Base-by-base conservation (phyloP, 1,284 basidiomycete genomes). In the Coriolopsis trogii region DNA sequence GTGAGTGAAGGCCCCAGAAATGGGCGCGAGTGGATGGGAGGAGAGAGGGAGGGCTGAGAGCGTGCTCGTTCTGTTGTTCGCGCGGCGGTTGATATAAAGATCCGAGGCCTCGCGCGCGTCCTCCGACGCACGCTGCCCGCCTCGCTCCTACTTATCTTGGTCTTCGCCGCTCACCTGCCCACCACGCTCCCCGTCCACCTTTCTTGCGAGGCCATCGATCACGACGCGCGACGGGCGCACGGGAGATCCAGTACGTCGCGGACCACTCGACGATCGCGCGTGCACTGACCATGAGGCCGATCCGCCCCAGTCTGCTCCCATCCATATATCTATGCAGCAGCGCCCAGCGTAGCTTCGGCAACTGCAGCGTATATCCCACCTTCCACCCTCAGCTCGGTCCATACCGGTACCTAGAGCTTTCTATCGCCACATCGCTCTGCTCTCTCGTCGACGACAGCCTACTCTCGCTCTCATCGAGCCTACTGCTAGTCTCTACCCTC, bases 261-360 rank as follows among this genome's bases (percentile, higher is more conserved):
- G 45, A 40, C 43, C 37, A 31, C 16, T 63, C 58, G 52, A 41
- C 48, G 48, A 56, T 63, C 70, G 67, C 70, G 69, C 71, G 67
- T 70, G 69, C 56, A 59, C 65, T 68, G 57, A 64, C 72, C 71
- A 73, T 69, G 72, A 73, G 72, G 71, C 72, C 55, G 59, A 61
- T 67, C 67, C 63, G 64, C 60, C 62, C 68, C 69, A 60, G 54
- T 46, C 51, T 37, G 50, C 49, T 53, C 50, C 49, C 57, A 58
- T 53, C 49, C n/a, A n/a, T n/a, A n/a, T n/a, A n/a, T 60, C 59
- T 60, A 61, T 63, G 62, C 60, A 46, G 56, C 55, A 46, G 52
- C 52, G 49, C 58, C 49, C 47, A 38, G 29, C 51, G 50, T 58
- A 47, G 53, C 36, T 53, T 49, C 49, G 38, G 39, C 53, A 41